Conservation (phyloP, 2,329 filamentous ascomycete species). For the Curvularia lunata region DNA sequence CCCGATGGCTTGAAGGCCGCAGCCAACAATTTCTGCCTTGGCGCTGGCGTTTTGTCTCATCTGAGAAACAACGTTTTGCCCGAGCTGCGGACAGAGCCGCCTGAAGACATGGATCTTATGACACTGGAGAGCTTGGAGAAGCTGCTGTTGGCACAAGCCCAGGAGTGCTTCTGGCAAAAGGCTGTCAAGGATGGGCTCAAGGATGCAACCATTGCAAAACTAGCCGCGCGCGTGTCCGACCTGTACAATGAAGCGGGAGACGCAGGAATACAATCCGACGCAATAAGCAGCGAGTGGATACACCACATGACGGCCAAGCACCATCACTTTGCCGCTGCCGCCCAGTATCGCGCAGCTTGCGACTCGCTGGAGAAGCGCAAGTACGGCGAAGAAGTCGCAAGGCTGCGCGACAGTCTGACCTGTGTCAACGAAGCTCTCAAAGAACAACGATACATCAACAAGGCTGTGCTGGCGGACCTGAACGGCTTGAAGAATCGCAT, state of each 20-base stretch:
- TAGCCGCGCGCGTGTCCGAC: constrained; percentile 90
- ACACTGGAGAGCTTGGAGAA: constrained; percentile 84
- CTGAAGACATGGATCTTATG: constrained; percentile 92
- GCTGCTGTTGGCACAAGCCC: constrained; percentile 87
- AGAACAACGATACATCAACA: constrained; percentile 82
- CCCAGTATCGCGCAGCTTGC: constrained; percentile 88
- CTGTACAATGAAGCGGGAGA: constrained; percentile 86
- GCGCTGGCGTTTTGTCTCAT: constrained; percentile 82
- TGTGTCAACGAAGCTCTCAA: constrained; percentile 88
- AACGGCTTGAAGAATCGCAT: constrained; percentile 82
- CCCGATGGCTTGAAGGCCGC: constrained; percentile 85
- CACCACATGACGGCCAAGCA: constrained; percentile 98
- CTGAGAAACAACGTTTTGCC: constrained; percentile 78
- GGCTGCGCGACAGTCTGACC: constrained; percentile 78
- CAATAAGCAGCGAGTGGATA: constrained; percentile 93
- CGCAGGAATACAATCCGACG: constrained; percentile 84
- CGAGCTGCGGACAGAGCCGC: constrained; percentile 80
- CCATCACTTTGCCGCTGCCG: constrained; percentile 94
- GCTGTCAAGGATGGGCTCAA: constrained; percentile 93
- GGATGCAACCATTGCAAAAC: constrained; percentile 87
- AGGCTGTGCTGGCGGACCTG: constrained; percentile 79
- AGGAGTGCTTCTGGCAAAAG: constrained; percentile 98
- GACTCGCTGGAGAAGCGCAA: constrained; percentile 92
- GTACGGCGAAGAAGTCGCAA: constrained; percentile 93
- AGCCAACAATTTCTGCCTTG: constrained; percentile 86